Base-by-base conservation (phyloP, 805 yeast genomes). In the Lachancea meyersii region DNA sequence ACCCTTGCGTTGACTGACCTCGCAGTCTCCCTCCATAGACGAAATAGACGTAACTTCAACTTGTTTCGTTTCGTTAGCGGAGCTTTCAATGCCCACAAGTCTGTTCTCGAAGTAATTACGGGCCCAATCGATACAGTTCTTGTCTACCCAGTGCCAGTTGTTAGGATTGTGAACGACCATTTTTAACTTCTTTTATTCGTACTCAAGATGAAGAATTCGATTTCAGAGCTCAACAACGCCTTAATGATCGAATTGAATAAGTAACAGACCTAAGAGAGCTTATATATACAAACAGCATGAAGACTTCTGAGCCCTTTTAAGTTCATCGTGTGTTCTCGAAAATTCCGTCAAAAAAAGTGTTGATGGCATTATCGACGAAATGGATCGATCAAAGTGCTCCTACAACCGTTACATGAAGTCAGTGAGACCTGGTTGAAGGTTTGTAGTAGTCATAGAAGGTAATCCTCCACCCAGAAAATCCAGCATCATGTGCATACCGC, bases 101-200 rank as follows among this genome's bases (percentile, higher is more conserved):
- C 78, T 74, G 36, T 76, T 74, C 23, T 67, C 64, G 63, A 93
- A 86, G 63, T 91, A 91, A 31, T 75, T 72, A 48, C 78, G 78
- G 10, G 96, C 75, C 98, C 98, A 93, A 44, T 77, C 81, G 44
- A 91, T 75, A 68, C 98, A 93, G 71, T 93, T 93, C 65, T 91
- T 91, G 68, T 91, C 97, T 49, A 89, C 97, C 97, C 97, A 93
- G 73, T 93, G 98, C 98, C 98, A 91, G 69, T 91, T 91, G 66
- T 93, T 93, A 31, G 97, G 97, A 73, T 91, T 93, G 67, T 87
- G 83, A 24, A 93, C 89, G 31, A 86, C 97, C 97, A 91, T 91
- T 30, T 11, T 38, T 5, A 8, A 23, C 26, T 23, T 23, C 11
- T 23, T n/a, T n/a, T n/a, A n/a, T n/a, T n/a, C n/a, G n/a, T n/a